Percentiles rank a stretch among this genome's conserved stretches.
Conservation (phyloP, 2,329 filamentous ascomycete species). For the Cladosporium oxysporum region DNA sequence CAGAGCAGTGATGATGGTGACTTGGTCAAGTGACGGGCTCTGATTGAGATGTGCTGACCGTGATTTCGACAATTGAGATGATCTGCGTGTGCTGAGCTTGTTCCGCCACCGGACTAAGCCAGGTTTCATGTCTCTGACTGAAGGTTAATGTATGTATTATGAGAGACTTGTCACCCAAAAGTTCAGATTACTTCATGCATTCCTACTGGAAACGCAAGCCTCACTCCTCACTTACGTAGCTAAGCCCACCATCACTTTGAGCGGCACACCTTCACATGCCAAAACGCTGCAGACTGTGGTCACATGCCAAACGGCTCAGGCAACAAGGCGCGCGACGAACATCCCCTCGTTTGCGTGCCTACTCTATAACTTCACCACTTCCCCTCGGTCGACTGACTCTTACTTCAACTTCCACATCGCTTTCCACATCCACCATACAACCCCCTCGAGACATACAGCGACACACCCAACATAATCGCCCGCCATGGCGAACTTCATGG, state of each 20-base stretch:
- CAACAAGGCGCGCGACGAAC: background rate
- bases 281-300: too few relatives aligned
- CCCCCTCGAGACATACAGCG: background rate
- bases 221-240: too few relatives aligned
- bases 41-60: background rate
- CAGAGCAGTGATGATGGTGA: background rate
- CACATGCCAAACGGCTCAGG: background rate
- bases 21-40: background rate
- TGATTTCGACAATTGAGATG: background rate
- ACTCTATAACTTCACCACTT: background rate
- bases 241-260: too few relatives aligned
- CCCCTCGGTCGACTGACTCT: background rate
- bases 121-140: too few relatives aligned
- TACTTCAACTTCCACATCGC: constrained; percentile 12
- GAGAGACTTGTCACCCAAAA: too few relatives aligned
- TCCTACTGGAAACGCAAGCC: too few relatives aligned
- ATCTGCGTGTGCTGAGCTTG: too few relatives aligned
- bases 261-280: background rate
- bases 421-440: background rate
- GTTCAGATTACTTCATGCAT: too few relatives aligned
- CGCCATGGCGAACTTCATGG: constrained; percentile 30
- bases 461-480: background rate
- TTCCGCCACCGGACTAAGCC: too few relatives aligned
- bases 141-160: too few relatives aligned
- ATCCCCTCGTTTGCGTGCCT: too few relatives aligned